Percentiles rank a stretch among this genome's conserved stretches.
Evolutionary conservation across 2,329 filamentous ascomycete species (phyloP).

Genomic region (Aspergillus sp.): DNA sequence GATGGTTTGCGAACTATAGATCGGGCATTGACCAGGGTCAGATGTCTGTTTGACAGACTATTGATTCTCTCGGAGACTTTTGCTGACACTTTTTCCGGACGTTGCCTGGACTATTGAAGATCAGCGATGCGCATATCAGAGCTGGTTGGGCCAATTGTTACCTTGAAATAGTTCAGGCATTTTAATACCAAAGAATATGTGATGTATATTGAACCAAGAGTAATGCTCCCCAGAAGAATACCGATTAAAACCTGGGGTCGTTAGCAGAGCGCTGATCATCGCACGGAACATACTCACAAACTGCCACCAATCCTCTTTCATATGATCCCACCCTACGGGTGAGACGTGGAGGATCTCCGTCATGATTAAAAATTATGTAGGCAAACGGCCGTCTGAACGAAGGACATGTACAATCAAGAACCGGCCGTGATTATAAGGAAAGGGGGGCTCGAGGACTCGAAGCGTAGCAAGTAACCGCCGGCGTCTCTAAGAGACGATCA

Average conservation of each 20-base stretch:
- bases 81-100: slow-evolving; percentile 30
- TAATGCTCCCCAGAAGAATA: slow-evolving; percentile 37
- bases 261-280: slow-evolving; percentile 19
- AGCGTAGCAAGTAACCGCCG: background rate
- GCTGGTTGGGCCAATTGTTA: slow-evolving; percentile 17
- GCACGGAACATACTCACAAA: slow-evolving; percentile 37
- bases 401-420: slow-evolving; percentile 12
- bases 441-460: background rate
- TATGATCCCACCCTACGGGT: slow-evolving; percentile 40
- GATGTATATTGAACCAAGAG: slow-evolving; percentile 35
- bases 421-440: slow-evolving; percentile 3
- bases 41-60: slow-evolving; percentile 27
- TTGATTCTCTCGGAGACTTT: slow-evolving; percentile 29
- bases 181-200: slow-evolving; percentile 31
- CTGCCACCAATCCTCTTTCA: slow-evolving; percentile 50
- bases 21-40: slow-evolving; percentile 26
- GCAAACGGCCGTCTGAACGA: slow-evolving; percentile 17
- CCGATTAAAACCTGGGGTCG: slow-evolving; percentile 39
- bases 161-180: slow-evolving; percentile 35
- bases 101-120: slow-evolving; percentile 29
- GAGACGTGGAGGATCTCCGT: slow-evolving; percentile 33
- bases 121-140: slow-evolving; percentile 4
- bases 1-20: slow-evolving; percentile 30
- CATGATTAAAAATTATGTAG: slow-evolving; percentile 33
- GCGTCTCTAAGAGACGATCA: slow-evolving; percentile 8